Evolutionary conservation across 1,284 basidiomycete species (phyloP), one percentile per base, ranked within the genome.

Genomic region (Fomes fomentarius): DNA sequence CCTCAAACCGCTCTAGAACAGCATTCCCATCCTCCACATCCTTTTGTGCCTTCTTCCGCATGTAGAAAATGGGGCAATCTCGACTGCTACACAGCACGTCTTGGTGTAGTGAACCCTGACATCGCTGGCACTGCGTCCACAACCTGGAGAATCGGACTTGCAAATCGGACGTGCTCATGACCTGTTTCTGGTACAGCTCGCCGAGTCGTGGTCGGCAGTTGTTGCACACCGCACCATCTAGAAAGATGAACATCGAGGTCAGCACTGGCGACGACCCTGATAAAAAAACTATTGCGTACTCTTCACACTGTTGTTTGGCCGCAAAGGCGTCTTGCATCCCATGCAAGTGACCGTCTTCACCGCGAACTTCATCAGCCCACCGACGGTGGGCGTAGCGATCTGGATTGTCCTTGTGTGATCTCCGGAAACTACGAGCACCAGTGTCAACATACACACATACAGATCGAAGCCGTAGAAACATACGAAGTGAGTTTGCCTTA

Each of bases 61-160:
- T 94, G 71, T 98, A 98, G 73, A 96, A 98, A 60, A 98, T 98
- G 0, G 96, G 96, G 64, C 96, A 99, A 72, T 99, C 96, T 67
- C 93, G 96, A 68, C 93, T 96, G 0, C 93, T 93, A 68, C 96
- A 99, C 34, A 99, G 78, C 17, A 98, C 96, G 67, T 99, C 96
- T 88, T 96, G 94, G 72, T 97, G 95, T 52, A 97, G 75, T 6
- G 95, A 97, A 7, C 95, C 95, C 68, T 98, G 95, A 76, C 95
- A 98, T 28, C 95, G 83, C 68, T 98, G 95, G 65, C 95, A 98
- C 67, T 97, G 95, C 0, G 95, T 98, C 95, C 95, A 98, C 19
- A 98, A 71, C 41, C 95, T 82, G 14, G 96, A 92, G 71, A 96
- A 98, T 43, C 92, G 86, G 12, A 94, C 86, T 76, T 98, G 94